A percentile compares a stretch with the other conserved stretches of the same genome.
Conservation (phyloP, 2,329 filamentous ascomycete species). For the Fusarium lyarnte region DNA sequence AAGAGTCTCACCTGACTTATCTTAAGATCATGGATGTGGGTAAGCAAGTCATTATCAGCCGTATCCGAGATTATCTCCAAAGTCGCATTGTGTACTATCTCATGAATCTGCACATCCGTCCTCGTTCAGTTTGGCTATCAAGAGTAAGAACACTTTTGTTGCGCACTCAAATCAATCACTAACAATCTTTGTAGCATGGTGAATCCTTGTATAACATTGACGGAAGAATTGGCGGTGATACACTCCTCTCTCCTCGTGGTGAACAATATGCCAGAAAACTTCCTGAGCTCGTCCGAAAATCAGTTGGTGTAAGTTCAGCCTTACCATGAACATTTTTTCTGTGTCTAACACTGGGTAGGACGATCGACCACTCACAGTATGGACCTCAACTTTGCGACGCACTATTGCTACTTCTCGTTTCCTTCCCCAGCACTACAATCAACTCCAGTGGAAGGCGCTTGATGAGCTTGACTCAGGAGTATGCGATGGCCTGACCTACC, state of each 20-base stretch:
- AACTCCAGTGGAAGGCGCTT: slow-evolving; percentile 97
- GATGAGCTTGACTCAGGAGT: slow-evolving; percentile 97
- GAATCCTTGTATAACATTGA: slow-evolving; percentile 93
- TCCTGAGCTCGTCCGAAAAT: slow-evolving; percentile 84
- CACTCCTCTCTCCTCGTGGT: slow-evolving; percentile 84
- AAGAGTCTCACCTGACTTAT: slow-evolving; percentile 89
- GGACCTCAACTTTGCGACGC: slow-evolving; percentile 74
- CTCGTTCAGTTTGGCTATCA: slow-evolving; percentile 95
- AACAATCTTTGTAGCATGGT: slow-evolving; percentile 72
- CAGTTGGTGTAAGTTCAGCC: slow-evolving; percentile 75
- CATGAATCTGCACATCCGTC: slow-evolving; percentile 98
- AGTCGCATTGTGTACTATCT: slow-evolving; percentile 97
- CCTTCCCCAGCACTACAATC: slow-evolving; percentile 84
- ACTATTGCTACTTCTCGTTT: slow-evolving; percentile 92
- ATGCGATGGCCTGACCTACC: slow-evolving; percentile 95
- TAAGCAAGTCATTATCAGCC: slow-evolving; percentile 96
- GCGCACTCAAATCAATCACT: neutral
- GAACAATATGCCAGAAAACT: slow-evolving; percentile 87
- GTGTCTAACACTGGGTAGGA: slow-evolving; percentile 53
- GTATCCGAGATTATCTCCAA: slow-evolving; percentile 95
- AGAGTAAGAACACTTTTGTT: slow-evolving; percentile 67
- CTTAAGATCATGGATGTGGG: slow-evolving; percentile 98
- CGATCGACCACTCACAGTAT: slow-evolving; percentile 69
- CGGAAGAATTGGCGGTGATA: slow-evolving; percentile 93
- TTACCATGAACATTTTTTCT: neutral